These are phyloP conservation scores for Beauveria varroae DNA, from an alignment of 2,329 filamentous ascomycete genomes.

Conservation along the genomic window DNA sequence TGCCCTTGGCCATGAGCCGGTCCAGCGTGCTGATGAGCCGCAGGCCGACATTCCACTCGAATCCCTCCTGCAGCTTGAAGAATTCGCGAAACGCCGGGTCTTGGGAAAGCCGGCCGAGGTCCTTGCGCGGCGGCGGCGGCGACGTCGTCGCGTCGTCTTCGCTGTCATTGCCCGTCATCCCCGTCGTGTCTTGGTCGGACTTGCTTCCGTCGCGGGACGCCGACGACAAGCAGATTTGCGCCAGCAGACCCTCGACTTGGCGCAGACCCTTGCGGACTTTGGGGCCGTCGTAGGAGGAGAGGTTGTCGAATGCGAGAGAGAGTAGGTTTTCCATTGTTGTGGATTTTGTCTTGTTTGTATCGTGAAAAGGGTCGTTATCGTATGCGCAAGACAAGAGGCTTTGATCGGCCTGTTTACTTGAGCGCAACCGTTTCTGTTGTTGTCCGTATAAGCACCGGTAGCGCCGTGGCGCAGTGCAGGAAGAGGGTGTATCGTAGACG, in stretches of 20 bases:
- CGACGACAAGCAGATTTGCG: constrained; percentile 78
- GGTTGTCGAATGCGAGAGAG: constrained; percentile 90
- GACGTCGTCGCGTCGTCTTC: constrained; percentile 23
- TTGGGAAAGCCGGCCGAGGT: constrained; percentile 60
- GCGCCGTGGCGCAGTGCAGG: too few species aligned
- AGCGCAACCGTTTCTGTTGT: too few species aligned
- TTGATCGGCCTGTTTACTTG: too few species aligned
- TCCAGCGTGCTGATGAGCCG: constrained; percentile 81
- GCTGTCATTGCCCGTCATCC: constrained; percentile 16
- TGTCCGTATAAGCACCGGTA: too few species aligned
- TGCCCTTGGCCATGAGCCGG: constrained; percentile 73
- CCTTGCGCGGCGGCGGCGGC: constrained; percentile 42
- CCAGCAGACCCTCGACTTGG: constrained; percentile 88
- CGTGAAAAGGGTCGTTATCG: not conserved
- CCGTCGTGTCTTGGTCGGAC: too few species aligned
- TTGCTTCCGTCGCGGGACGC: not conserved
- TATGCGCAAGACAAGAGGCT: too few species aligned
- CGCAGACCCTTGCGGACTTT: constrained; percentile 91
- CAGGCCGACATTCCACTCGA: constrained; percentile 94
- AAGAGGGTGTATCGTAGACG: too few species aligned
- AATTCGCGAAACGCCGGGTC: constrained; percentile 93
- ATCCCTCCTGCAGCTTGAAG: constrained; percentile 92
- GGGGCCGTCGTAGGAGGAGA: constrained; percentile 80
- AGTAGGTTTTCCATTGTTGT: constrained; percentile 78
- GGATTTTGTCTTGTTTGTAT: constrained; percentile 9